These are phyloP conservation scores for Coemansia sp. DNA, from an alignment of 192 early-diverging fungal genomes.

Conservation along the genomic window DNA sequence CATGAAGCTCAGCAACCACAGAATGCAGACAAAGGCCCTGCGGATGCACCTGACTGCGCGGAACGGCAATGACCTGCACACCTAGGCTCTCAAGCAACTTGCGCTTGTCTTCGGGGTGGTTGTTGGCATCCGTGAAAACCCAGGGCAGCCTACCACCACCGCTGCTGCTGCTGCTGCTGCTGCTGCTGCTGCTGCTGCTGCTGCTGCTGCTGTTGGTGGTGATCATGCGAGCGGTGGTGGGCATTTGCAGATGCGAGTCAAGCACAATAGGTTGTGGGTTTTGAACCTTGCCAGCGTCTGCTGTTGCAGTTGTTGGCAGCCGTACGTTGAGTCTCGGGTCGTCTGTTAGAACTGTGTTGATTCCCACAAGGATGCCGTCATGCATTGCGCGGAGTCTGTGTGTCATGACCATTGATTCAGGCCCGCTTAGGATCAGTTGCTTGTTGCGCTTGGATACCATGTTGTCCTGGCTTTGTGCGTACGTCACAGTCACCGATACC, in stretches of 20 bases:
- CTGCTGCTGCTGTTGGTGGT: conserved; percentile 29
- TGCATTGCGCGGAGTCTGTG: conserved; percentile 73
- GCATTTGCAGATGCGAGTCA: conserved; percentile 70
- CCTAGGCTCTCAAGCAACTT: conserved; percentile 60
- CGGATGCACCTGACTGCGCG: neutral
- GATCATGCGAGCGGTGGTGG: conserved; percentile 60
- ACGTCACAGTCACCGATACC: conserved; percentile 80
- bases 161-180: conserved; percentile 9
- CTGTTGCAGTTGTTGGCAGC: neutral
- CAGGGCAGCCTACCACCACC: conserved; percentile 53
- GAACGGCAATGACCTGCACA: conserved; percentile 57
- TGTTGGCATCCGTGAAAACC: conserved; percentile 54
- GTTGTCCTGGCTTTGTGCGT: conserved; percentile 87
- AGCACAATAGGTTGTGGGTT: conserved; percentile 78
- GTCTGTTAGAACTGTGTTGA: conserved; percentile 79
- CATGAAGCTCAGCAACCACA: conserved; percentile 23
- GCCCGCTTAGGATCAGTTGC: conserved; percentile 71
- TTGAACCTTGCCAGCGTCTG: neutral
- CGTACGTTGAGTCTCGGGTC: conserved; percentile 68
- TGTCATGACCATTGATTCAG: conserved; percentile 76
- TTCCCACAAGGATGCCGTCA: conserved; percentile 86
- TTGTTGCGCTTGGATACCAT: conserved; percentile 62
- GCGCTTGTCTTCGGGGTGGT: conserved; percentile 23
- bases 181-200: conserved; percentile 21
- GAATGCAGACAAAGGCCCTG: conserved; percentile 12